phyloP scores from a whole-genome alignment of 2,329 filamentous ascomycete species.

The Verruconis gallopava region DNA sequence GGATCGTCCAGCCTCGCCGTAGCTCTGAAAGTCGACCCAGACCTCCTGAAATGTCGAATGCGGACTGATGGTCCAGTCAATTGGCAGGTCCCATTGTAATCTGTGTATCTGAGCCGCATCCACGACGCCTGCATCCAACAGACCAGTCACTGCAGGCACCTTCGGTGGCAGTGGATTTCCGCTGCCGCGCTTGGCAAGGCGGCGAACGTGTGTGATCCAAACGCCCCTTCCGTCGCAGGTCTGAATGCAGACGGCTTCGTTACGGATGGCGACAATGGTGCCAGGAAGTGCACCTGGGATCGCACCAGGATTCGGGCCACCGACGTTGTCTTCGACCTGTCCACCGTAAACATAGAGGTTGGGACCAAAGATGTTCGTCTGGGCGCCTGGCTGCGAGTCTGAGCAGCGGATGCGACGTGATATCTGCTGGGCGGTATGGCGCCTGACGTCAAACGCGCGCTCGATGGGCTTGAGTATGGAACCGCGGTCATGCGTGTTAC shows the following conservation, averaged over 20 bases:
- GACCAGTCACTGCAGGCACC: slow-evolving; percentile 24
- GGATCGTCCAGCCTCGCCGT: slow-evolving; percentile 17
- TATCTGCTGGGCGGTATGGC: slow-evolving; percentile 25
- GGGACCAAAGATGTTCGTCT: slow-evolving; percentile 25
- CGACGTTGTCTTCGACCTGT: slow-evolving; percentile 22
- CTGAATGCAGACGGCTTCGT: slow-evolving; percentile 20
- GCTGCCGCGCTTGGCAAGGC: slow-evolving; percentile 24
- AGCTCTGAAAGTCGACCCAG: slow-evolving; percentile 25
- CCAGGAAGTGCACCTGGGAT: slow-evolving; percentile 14
- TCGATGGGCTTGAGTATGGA: slow-evolving; percentile 27
- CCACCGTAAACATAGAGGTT: slow-evolving; percentile 31
- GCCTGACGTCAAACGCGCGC: slow-evolving; percentile 24
- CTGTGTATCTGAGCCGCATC: slow-evolving; percentile 12
- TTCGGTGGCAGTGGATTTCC: slow-evolving; percentile 31
- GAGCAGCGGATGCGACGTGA: slow-evolving; percentile 30
- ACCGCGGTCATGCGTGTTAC: slow-evolving; percentile 24
- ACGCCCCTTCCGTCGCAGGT: slow-evolving; percentile 28
- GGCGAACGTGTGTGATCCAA: slow-evolving; percentile 30
- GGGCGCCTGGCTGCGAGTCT: slow-evolving; percentile 31
- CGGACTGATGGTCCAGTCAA: slow-evolving; percentile 20
- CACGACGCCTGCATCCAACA: slow-evolving; percentile 24
- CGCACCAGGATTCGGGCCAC: slow-evolving; percentile 2
- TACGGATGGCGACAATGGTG: slow-evolving; percentile 24
- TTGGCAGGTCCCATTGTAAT: slow-evolving; percentile 13
- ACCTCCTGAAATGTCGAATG: slow-evolving; percentile 27